Conservation (phyloP, 768 basidiomycete genomes). For the Tulasnella sp. region DNA sequence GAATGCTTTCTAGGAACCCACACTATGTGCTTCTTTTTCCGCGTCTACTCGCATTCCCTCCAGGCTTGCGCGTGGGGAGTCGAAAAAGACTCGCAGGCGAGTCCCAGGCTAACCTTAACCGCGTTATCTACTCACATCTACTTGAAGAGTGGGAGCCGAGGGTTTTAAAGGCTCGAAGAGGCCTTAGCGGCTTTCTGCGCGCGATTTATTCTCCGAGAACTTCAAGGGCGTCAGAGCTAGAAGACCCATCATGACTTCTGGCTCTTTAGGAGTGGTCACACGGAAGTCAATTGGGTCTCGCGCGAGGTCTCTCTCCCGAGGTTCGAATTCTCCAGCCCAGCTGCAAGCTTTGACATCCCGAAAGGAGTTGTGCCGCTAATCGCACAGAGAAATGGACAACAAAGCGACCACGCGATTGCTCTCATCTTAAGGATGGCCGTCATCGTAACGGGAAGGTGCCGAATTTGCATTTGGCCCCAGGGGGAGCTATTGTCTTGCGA, state of each 20-base stretch:
- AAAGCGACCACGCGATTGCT: not conserved
- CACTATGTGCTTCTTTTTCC: not conserved
- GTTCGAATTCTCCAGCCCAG: not conserved
- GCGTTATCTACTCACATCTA: not conserved
- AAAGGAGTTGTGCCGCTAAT: not conserved
- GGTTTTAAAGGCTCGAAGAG: not conserved
- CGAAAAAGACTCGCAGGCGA: not conserved
- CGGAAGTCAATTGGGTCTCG: not conserved
- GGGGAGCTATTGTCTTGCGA: not conserved
- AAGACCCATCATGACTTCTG: not conserved
- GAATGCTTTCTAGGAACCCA: not conserved
- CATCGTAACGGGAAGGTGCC: not conserved
- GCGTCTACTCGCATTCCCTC: too few species aligned
- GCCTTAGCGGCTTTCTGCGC: not conserved
- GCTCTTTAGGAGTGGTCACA: not conserved
- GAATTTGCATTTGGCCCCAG: not conserved
- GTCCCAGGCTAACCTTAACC: constrained; percentile 2
- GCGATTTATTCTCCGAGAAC: not conserved
- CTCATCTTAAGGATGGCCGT: not conserved
- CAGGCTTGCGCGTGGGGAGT: not conserved
- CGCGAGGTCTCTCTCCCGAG: not conserved
- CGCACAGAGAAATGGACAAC: not conserved
- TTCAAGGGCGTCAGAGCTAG: not conserved
- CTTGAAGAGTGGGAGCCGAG: not conserved
- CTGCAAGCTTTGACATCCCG: not conserved